These are phyloP conservation scores for Colletotrichum australisinense DNA, from an alignment of 2,329 filamentous ascomycete species.

Conservation along the genomic window DNA sequence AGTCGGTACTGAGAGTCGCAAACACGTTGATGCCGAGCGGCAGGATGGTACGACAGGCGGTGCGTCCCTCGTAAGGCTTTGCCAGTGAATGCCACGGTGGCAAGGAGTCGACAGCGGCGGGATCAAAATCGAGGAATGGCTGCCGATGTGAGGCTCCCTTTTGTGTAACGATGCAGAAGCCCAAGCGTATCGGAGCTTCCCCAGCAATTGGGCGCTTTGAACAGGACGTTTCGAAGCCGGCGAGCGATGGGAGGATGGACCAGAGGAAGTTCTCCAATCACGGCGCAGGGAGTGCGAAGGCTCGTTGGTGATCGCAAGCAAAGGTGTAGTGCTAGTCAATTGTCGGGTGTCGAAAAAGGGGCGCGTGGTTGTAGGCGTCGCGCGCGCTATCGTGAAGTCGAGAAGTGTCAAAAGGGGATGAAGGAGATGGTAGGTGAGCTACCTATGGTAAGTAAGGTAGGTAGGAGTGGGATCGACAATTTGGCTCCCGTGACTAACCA, in stretches of 20 bases:
- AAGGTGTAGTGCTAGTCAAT: background rate
- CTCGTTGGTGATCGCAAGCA: background rate
- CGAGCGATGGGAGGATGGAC: background rate
- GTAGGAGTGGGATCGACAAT: slow-evolving; percentile 23
- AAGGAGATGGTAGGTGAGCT: background rate
- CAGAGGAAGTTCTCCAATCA: background rate
- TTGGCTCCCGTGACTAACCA: slow-evolving; percentile 23
- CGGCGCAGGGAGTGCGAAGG: background rate
- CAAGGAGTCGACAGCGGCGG: background rate
- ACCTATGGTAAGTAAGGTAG: background rate
- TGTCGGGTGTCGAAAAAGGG: background rate
- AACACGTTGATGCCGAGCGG: background rate
- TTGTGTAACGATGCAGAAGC: slow-evolving; percentile 11
- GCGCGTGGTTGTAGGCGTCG: background rate
- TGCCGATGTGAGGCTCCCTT: background rate
- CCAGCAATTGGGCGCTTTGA: slow-evolving; percentile 27
- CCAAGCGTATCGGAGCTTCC: slow-evolving; percentile 33
- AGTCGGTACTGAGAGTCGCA: background rate
- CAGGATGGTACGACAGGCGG: slow-evolving; percentile 2
- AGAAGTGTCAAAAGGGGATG: slow-evolving; percentile 15
- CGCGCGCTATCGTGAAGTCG: background rate
- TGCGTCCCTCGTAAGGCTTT: background rate
- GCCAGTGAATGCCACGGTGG: slow-evolving; percentile 16
- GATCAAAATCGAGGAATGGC: slow-evolving; percentile 4
- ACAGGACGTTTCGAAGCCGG: slow-evolving; percentile 6